A percentile compares a stretch with the other conserved stretches of the same genome.
Evolutionary conservation across 2,329 filamentous ascomycete genomes (phyloP).

Genomic region (Fusarium sambucinum): DNA sequence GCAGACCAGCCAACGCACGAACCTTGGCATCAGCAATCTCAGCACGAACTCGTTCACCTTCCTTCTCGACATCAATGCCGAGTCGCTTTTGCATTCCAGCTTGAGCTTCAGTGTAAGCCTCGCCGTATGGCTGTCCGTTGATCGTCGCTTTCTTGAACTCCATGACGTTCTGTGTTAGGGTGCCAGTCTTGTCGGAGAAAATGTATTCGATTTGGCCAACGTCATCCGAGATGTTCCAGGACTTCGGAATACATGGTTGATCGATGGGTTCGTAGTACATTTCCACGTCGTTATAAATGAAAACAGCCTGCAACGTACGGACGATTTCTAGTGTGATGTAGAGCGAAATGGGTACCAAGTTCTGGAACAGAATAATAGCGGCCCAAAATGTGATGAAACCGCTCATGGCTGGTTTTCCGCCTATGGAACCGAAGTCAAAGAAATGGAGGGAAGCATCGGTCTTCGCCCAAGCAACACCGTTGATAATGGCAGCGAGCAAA

Average conservation of each 20-base stretch:
- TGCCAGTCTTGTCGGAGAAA: conserved; percentile 98
- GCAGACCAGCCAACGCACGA: conserved; percentile 77
- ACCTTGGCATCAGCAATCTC: conserved; percentile 84
- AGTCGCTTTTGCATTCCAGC: conserved; percentile 94
- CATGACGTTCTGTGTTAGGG: conserved; percentile 97
- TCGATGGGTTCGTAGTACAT: conserved; percentile 98
- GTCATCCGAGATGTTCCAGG: conserved; percentile 99
- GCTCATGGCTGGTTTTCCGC: conserved; percentile 78
- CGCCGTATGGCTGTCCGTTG: conserved; percentile 95
- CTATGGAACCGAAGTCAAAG: conserved; percentile 90
- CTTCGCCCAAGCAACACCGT: conserved; percentile 84
- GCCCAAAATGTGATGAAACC: conserved; percentile 99
- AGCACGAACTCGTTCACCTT: conserved; percentile 76
- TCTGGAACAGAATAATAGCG: conserved; percentile 94
- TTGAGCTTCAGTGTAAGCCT: conserved; percentile 97
- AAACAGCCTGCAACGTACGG: conserved; percentile 90
- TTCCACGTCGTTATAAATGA: conserved; percentile 94
- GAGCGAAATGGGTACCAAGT: conserved; percentile 96
- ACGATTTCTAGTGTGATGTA: conserved; percentile 98
- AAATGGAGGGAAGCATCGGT: conserved; percentile 78
- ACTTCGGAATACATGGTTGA: conserved; percentile 95
- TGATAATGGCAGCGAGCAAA: conserved; percentile 83
- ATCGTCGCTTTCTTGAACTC: conserved; percentile 99
- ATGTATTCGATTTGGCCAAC: conserved; percentile 99
- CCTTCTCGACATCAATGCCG: conserved; percentile 87